Percentiles rank a stretch among this genome's conserved stretches.
Evolutionary conservation across 768 basidiomycete genomes (phyloP).

Genomic region (Mycena amicta): DNA sequence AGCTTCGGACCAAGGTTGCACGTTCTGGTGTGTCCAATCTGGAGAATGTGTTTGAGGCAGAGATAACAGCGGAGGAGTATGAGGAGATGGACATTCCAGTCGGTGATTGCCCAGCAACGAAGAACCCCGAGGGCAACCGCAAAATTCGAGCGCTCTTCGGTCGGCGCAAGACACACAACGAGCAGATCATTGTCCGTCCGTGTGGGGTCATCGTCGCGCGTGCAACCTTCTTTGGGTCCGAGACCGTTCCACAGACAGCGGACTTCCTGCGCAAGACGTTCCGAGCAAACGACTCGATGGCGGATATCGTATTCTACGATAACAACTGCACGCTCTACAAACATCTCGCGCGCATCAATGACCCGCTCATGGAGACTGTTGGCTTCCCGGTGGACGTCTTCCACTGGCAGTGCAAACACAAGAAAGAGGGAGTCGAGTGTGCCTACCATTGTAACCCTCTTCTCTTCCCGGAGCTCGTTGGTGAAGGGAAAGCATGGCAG

Average conservation of each 20-base stretch:
- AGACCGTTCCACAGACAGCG: constrained; percentile 13
- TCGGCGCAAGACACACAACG: constrained; percentile 26
- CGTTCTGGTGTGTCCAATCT: constrained; percentile 3
- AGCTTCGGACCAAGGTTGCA: constrained; percentile 19
- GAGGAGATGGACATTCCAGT: constrained; percentile 8
- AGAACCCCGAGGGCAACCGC: constrained; percentile 12
- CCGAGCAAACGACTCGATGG: constrained; percentile 13
- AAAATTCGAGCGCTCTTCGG: constrained; percentile 19
- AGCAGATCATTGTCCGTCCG: constrained; percentile 26
- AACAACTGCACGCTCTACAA: constrained; percentile 27
- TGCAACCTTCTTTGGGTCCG: constrained; percentile 27
- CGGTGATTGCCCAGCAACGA: constrained; percentile 4
- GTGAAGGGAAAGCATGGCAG: constrained; percentile 24
- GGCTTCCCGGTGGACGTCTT: constrained; percentile 38
- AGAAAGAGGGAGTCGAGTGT: constrained; percentile 20
- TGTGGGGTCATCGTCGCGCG: constrained; percentile 27
- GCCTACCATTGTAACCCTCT: constrained; percentile 19
- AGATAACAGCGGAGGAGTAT: constrained; percentile 6
- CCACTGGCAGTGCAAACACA: constrained; percentile 41
- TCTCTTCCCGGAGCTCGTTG: constrained; percentile 23
- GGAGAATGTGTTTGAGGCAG: constrained; percentile 1
- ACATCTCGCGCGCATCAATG: constrained; percentile 17
- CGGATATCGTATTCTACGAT: constrained; percentile 30
- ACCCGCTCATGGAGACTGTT: constrained; percentile 22
- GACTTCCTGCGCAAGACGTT: constrained; percentile 8